Percentiles rank a stretch among this genome's conserved stretches.
phyloP scores from a whole-genome alignment of 2,329 filamentous ascomycete species.

The Juglanconis oblonga region DNA sequence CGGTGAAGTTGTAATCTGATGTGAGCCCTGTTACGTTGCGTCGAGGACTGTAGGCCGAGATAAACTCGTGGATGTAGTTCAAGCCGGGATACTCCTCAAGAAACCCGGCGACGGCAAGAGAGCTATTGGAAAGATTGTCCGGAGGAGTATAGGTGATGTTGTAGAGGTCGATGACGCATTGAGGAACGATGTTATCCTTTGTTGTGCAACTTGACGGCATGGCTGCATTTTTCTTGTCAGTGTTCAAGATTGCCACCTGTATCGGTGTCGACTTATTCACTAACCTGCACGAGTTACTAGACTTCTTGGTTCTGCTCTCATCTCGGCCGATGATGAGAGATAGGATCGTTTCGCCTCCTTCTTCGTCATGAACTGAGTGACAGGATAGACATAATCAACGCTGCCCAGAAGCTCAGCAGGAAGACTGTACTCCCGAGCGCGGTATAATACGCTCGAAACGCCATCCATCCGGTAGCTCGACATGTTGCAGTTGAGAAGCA shows the following conservation, averaged over 20 bases:
- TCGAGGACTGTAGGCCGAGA: background rate
- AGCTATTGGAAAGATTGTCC: background rate
- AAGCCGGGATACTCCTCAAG: slow-evolving; percentile 5
- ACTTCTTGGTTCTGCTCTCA: background rate
- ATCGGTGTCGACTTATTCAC: background rate
- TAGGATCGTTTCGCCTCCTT: background rate
- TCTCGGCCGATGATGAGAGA: background rate
- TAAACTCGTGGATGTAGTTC: background rate
- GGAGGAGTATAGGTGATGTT: slow-evolving; percentile 26
- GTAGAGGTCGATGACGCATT: slow-evolving; percentile 32
- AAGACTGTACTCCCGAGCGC: background rate
- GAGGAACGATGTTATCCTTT: background rate
- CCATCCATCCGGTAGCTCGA: background rate
- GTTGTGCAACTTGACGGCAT: background rate
- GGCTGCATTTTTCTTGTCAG: background rate
- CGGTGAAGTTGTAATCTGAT: slow-evolving; percentile 3
- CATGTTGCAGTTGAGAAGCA: background rate
- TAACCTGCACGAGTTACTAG: background rate
- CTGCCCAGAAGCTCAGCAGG: background rate
- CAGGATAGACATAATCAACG: background rate
- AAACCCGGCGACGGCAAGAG: slow-evolving; percentile 1
- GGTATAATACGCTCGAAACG: background rate
- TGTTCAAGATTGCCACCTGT: background rate
- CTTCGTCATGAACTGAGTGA: background rate
- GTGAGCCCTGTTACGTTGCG: background rate